phyloP scores from a whole-genome alignment of 768 basidiomycete species.

The Lactarius sanguifluus region DNA sequence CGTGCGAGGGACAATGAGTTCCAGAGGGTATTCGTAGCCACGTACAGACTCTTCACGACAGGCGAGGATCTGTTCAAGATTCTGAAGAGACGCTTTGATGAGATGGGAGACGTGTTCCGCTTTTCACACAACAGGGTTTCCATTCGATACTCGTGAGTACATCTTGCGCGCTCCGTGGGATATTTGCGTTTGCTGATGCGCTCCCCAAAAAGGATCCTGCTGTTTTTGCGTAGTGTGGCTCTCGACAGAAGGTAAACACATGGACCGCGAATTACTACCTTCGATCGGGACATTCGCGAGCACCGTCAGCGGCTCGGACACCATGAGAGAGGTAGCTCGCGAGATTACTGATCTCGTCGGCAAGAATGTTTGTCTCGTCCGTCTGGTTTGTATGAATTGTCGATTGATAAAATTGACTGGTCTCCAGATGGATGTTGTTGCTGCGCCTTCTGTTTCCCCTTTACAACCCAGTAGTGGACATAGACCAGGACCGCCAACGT shows the following conservation, averaged over 20 bases:
- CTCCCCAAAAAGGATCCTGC: slow-evolving; percentile 7
- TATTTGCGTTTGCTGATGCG: slow-evolving; percentile 4
- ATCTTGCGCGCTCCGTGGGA: background rate
- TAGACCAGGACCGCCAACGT: background rate
- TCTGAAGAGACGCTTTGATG: slow-evolving; percentile 42
- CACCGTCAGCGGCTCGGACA: slow-evolving; percentile 16
- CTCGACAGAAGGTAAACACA: slow-evolving; percentile 12
- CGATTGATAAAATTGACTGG: background rate
- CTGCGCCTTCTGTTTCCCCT: slow-evolving; percentile 3
- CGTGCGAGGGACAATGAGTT: slow-evolving; percentile 39
- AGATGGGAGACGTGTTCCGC: slow-evolving; percentile 30
- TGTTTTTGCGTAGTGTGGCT: slow-evolving; percentile 24
- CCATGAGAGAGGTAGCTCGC: slow-evolving; percentile 5
- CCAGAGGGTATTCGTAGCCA: slow-evolving; percentile 43
- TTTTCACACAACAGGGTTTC: background rate
- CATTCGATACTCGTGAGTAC: slow-evolving; percentile 23
- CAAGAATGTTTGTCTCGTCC: slow-evolving; percentile 17
- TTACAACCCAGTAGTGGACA: background rate
- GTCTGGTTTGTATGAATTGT: background rate
- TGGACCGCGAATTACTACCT: slow-evolving; percentile 34
- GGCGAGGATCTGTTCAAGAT: slow-evolving; percentile 42
- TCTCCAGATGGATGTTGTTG: slow-evolving; percentile 15
- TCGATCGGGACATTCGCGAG: slow-evolving; percentile 21
- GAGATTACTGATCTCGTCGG: slow-evolving; percentile 16
- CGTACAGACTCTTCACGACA: slow-evolving; percentile 45